These are phyloP conservation scores for Eustoma russellianum DNA, from an alignment of 257 asterid genomes.

Conservation along the genomic window DNA sequence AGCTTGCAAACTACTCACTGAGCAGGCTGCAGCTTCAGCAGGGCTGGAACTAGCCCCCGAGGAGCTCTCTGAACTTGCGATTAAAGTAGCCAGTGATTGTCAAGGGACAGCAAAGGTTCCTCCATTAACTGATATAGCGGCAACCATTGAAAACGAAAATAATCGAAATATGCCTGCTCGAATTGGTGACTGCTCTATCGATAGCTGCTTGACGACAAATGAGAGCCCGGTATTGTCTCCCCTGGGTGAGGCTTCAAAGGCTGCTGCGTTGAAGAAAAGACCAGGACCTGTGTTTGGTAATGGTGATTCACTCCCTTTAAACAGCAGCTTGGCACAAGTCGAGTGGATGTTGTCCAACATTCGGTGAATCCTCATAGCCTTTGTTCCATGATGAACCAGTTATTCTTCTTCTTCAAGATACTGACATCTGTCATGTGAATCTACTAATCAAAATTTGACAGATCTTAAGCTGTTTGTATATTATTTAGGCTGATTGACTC, in stretches of 20 bases:
- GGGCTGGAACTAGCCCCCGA: slow-evolving; percentile 69
- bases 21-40: slow-evolving; percentile 32
- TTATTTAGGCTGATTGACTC: slow-evolving; percentile 15
- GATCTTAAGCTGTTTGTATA: slow-evolving; percentile 23
- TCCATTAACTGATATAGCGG: slow-evolving; percentile 21
- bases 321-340: slow-evolving; percentile 34
- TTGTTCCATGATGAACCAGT: not conserved
- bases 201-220: slow-evolving; percentile 33
- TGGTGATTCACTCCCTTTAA: slow-evolving; percentile 34
- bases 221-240: slow-evolving; percentile 31
- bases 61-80: slow-evolving; percentile 62
- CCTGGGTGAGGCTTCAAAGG: slow-evolving; percentile 25
- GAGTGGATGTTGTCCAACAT: slow-evolving; percentile 66
- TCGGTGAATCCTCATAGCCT: slow-evolving; percentile 4
- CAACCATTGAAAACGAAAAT: slow-evolving; percentile 19
- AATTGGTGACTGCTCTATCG: slow-evolving; percentile 44
- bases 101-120: slow-evolving; percentile 20
- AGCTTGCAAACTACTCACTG: slow-evolving; percentile 47
- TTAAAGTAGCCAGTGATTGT: slow-evolving; percentile 50
- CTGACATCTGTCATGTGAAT: slow-evolving; percentile 9
- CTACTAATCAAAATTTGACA: slow-evolving; percentile 5
- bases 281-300: slow-evolving; percentile 31
- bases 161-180: slow-evolving; percentile 27
- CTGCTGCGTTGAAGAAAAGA: slow-evolving; percentile 51
- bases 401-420: not conserved